These are phyloP conservation scores for Xylaria curta DNA, from an alignment of 495 filamentous ascomycete species.

Conservation along the genomic window DNA sequence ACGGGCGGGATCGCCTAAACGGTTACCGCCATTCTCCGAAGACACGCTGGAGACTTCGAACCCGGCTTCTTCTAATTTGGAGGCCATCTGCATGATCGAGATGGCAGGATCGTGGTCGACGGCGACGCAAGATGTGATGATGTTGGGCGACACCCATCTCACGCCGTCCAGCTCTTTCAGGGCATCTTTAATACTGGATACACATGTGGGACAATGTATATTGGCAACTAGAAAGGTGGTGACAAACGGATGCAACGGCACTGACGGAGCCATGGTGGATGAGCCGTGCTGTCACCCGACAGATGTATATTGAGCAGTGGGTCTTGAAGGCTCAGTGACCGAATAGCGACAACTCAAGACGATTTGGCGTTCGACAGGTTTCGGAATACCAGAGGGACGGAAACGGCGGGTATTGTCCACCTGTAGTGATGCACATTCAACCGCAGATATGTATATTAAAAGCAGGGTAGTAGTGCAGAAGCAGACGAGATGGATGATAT, in stretches of 20 bases:
- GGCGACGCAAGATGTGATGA: constrained; percentile 58
- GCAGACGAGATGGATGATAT: constrained; percentile 13
- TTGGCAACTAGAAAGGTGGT: constrained; percentile 61
- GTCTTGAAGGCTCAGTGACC: background rate
- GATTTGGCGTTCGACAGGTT: background rate
- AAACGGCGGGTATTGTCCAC: constrained; percentile 14
- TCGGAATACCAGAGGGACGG: constrained; percentile 1
- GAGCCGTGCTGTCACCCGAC: constrained; percentile 24
- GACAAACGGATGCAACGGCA: constrained; percentile 33
- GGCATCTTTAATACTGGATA: constrained; percentile 59
- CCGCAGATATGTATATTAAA: constrained; percentile 23
- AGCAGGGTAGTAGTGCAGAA: constrained; percentile 14
- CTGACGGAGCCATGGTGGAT: constrained; percentile 32
- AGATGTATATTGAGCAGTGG: constrained; percentile 16
- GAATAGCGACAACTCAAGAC: background rate
- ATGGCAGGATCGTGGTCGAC: constrained; percentile 19
- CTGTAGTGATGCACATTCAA: constrained; percentile 16
- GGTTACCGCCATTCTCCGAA: constrained; percentile 42
- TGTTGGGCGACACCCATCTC: constrained; percentile 60
- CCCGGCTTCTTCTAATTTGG: constrained; percentile 51
- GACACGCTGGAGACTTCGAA: constrained; percentile 54
- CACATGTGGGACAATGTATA: constrained; percentile 68
- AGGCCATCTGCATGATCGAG: constrained; percentile 43
- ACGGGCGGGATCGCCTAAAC: constrained; percentile 21
- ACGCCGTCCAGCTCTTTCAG: constrained; percentile 49